phyloP scores from a whole-genome alignment of 2,329 filamentous ascomycete species.

The Penicillium sp. region DNA sequence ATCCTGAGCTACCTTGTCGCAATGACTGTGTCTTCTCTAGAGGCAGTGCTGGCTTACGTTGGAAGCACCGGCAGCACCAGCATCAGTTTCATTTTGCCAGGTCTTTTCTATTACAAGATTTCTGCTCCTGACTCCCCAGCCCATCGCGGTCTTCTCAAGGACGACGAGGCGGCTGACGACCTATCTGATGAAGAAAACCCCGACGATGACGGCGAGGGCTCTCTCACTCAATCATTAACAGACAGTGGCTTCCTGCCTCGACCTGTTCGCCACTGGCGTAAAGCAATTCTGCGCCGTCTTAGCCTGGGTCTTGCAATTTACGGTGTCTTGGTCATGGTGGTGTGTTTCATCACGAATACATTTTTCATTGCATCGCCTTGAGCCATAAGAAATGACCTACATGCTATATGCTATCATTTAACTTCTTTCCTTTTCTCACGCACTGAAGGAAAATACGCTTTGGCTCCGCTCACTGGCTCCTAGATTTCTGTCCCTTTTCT shows the following conservation, averaged over 20 bases:
- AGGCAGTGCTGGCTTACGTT: constrained; percentile 91
- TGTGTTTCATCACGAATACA: constrained; percentile 83
- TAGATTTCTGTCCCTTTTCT: neutral
- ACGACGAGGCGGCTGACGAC: constrained; percentile 75
- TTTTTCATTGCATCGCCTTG: constrained; percentile 73
- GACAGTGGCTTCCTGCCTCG: constrained; percentile 63
- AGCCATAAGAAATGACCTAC: neutral
- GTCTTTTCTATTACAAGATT: constrained; percentile 98
- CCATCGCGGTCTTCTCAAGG: constrained; percentile 85
- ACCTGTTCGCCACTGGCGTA: constrained; percentile 67
- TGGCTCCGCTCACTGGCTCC: neutral
- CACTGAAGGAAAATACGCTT: neutral
- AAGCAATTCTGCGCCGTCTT: constrained; percentile 67
- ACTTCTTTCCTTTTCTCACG: neutral
- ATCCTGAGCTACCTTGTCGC: constrained; percentile 84
- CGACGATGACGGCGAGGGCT: constrained; percentile 40
- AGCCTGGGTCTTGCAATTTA: constrained; percentile 80
- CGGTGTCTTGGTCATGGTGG: constrained; percentile 83
- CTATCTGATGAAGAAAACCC: constrained; percentile 50
- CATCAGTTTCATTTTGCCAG: constrained; percentile 95
- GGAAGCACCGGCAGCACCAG: constrained; percentile 92
- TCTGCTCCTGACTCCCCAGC: constrained; percentile 84
- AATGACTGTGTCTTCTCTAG: constrained; percentile 86
- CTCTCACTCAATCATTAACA: constrained; percentile 51
- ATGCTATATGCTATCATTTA: neutral